Evolutionary conservation across 192 early-diverging fungal species (phyloP), one percentile per base, ranked within the genome.

Genomic region (Coemansia sp.): DNA sequence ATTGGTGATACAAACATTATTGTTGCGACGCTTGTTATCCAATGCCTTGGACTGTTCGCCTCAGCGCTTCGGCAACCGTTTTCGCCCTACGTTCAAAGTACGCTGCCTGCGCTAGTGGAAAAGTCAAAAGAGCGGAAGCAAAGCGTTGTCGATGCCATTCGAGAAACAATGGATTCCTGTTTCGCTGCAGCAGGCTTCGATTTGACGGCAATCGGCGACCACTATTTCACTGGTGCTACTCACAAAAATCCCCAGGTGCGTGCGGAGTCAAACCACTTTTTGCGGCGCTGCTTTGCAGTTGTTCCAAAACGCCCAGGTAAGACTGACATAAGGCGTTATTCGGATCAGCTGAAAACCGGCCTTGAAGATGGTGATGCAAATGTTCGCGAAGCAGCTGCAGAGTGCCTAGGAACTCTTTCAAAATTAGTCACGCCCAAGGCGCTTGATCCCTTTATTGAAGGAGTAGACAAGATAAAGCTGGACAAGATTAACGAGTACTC

Each of bases 181-280:
- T 95, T 91, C 70, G 57, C 81, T 18, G 83, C 89, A 5, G 85
- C 90, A 31, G 77, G 79, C 13, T 39, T 25, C 46, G 69, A 79
- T 21, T 26, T 84, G 28, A 51, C 83, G 6, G 91, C 93, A n/a
- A 71, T 98, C 2, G 61, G 89, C 13, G 95, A 96, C 55, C 93
- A 96, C 57, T 70, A 94, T 10, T 70, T 83, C 9, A 81, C 85
- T 2, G 86, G 78, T 1, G 84, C 86, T 18, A 83, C 71, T 7
- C 94, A 99, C 80, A 97, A 98, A 61, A 99, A 99, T 71, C 98
- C 98, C 2, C 92, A 96, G 69, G 89, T 94, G 20, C 82, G 91
- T 49, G 82, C 85, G 28, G 94, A 98, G 66, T 74, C 87, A 2
- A 75, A 93, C 26, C 88, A 86, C 48, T 88, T 91, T 78, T 61